Evolutionary conservation across 768 basidiomycete species (phyloP), one percentile per base, ranked within the genome.

Genomic region (Boletus barrowsii): DNA sequence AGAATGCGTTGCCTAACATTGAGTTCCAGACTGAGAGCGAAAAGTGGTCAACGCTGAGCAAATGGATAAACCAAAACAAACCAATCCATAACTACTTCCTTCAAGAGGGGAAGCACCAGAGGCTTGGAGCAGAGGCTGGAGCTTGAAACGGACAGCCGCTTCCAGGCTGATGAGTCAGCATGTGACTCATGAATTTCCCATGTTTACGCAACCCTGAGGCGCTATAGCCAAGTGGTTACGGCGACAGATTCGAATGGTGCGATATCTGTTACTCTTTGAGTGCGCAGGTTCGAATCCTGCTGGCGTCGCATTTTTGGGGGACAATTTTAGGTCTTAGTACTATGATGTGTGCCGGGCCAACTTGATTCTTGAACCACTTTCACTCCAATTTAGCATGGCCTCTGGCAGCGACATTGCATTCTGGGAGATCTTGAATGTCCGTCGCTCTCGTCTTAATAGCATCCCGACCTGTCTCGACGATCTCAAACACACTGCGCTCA

Each of bases 161-260:
- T 29, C 26, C 9, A 1, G 26, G 8, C 8, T 29, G 8, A 29
- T 29, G 29, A 29, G 8, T 10, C 1, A 29, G 29, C 13, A 35
- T 14, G 5, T 6, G 14, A 35, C 11, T 11, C 33, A 35, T 35
- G 33, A 11, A 33, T 35, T 14, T 35, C 13, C 33, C 33, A 14
- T 11, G 33, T 6, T 11, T 35, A 14, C 14, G 4, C 5, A 35
- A 35, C 33, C 10, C 4, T n/a, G 49, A 37, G 73, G 71, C 73
- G 76, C 81, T 82, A 83, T 83, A 83, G 82, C 83, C 81, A 82
- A 83, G 82, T 84, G 83, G 83, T 84, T 84, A 84, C 81, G 81
- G 83, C 83, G 83, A 83, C 77, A 82, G 82, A 84, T 83, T 83
- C 77, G 81, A 82, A 82, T 57, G 32, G 14, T 1, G 52, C 56